Base-by-base conservation (phyloP, 768 basidiomycete species). In the Goffeauzyma gilvescens region DNA sequence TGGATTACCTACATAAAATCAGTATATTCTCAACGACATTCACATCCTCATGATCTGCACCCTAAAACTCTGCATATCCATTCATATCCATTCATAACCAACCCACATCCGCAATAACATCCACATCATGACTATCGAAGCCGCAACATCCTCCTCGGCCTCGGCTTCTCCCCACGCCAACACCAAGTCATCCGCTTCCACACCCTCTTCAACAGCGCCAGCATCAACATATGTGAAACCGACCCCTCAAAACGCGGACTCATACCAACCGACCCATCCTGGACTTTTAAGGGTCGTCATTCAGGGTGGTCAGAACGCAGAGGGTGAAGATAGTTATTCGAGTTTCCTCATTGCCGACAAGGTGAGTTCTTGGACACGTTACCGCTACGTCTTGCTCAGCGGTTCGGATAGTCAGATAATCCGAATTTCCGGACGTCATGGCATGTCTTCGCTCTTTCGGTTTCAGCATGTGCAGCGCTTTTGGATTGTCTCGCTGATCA, bases 211-310 rank as follows among this genome's bases (percentile, higher is more conserved):
- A n/a, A n/a, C n/a, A n/a, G n/a, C n/a, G n/a, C n/a, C n/a, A n/a
- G n/a, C n/a, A n/a, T n/a, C n/a, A n/a, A n/a, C 34, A 10, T 63
- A 55, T 44, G 49, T 38, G 20, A 63, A 63, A 37, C 62, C 62
- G 6, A 60, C 59, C 1, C 49, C 50, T 2, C 31, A 43, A 7
- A 56, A 53, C 47, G 59, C 58, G 8, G 55, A 55, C 43, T 53
- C 51, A 5, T 63, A 63, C 43, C 42, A 28, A 17, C 56, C 59
- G 13, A 63, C 62, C 12, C 62, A 63, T 48, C 45, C 54, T 0
- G 56, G 51, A 1, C 34, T 61, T 37, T 53, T 63, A 49, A 43
- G 44, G 39, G 59, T 63, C 31, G 56, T 53, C 25, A 20, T 45
- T 18, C 47, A 22, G 47, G 28, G 40, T 23, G 39, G 42, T 6